phyloP scores from a whole-genome alignment of 2,329 filamentous ascomycete genomes.

The Colletotrichum sp. region DNA sequence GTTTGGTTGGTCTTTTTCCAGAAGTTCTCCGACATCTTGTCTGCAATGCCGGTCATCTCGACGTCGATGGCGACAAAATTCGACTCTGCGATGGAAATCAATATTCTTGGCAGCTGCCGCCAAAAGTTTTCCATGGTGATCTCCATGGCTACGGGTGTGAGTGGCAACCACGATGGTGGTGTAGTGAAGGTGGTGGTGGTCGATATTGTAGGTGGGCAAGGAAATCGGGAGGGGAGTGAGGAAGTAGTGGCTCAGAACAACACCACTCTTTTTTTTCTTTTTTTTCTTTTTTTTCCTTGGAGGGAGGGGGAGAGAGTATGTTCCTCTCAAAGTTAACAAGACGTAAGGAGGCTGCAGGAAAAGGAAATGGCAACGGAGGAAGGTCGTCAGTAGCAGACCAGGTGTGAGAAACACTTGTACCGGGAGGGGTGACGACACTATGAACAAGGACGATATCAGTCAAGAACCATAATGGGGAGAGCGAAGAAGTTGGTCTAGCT shows the following conservation, averaged over 20 bases:
- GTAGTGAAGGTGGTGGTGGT: not conserved
- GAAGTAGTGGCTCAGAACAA: not conserved
- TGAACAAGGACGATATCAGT: not conserved
- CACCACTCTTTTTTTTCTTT: not conserved
- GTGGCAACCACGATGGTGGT: not conserved
- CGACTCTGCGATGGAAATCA: conserved; percentile 32
- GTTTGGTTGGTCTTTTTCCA: not conserved
- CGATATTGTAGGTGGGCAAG: not conserved
- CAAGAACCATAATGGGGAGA: not conserved
- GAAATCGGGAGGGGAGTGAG: not conserved
- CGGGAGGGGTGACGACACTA: not conserved
- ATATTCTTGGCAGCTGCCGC: conserved; percentile 29
- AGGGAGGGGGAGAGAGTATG: not conserved
- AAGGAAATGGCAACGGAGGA: not conserved
- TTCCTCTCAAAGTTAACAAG: not conserved
- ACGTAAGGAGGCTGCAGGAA: not conserved
- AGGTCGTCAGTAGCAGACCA: not conserved
- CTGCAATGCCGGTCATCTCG: conserved; percentile 35
- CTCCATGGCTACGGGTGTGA: conserved; percentile 13
- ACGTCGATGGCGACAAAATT: conserved; percentile 39
- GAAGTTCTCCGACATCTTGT: not conserved
- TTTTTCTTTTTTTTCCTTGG: too few species aligned
- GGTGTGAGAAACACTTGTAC: not conserved
- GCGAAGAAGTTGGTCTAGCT: not conserved
- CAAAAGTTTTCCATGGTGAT: conserved; percentile 24